phyloP scores from a whole-genome alignment of 805 yeast species.

The Saturnispora zaruensis region DNA sequence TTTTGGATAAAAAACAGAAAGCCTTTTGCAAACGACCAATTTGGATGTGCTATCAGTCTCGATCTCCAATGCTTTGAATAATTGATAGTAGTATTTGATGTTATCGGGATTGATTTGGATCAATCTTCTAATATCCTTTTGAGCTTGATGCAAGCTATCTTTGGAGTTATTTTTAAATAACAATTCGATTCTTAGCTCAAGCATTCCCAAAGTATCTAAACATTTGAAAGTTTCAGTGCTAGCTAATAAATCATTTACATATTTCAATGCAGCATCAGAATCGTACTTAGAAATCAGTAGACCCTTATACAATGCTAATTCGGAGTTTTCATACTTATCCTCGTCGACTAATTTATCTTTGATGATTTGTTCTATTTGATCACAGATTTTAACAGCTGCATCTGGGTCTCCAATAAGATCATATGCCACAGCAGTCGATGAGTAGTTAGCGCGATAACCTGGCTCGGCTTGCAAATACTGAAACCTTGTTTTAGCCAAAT shows the following conservation, averaged over 20 bases:
- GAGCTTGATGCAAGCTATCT: slow-evolving; percentile 48
- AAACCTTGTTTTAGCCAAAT: slow-evolving; percentile 54
- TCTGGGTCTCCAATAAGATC: slow-evolving; percentile 60
- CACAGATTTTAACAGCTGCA: slow-evolving; percentile 62
- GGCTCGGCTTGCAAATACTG: slow-evolving; percentile 62
- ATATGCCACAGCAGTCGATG: slow-evolving; percentile 78
- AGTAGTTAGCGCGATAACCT: slow-evolving; percentile 87
- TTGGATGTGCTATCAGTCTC: slow-evolving; percentile 40
- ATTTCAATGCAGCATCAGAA: slow-evolving; percentile 47
- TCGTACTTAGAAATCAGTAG: slow-evolving; percentile 50
- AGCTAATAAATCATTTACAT: slow-evolving; percentile 34
- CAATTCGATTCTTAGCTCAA: slow-evolving; percentile 62
- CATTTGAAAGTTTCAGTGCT: slow-evolving; percentile 11
- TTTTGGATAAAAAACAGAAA: slow-evolving; percentile 66
- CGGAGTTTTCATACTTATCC: slow-evolving; percentile 73
- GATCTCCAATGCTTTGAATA: slow-evolving; percentile 60
- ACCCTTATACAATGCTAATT: slow-evolving; percentile 67
- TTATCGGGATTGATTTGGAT: slow-evolving; percentile 84
- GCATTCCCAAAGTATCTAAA: slow-evolving; percentile 33
- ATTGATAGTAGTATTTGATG: slow-evolving; percentile 48
- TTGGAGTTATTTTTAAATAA: slow-evolving; percentile 42
- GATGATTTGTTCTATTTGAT: slow-evolving; percentile 67
- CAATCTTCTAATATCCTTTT: slow-evolving; percentile 55
- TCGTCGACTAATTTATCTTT: slow-evolving; percentile 57
- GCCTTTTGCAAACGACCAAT: slow-evolving; percentile 52